These are phyloP conservation scores for Sesbania bispinosa DNA, from an alignment of 306 rosid species.

Conservation along the genomic window DNA sequence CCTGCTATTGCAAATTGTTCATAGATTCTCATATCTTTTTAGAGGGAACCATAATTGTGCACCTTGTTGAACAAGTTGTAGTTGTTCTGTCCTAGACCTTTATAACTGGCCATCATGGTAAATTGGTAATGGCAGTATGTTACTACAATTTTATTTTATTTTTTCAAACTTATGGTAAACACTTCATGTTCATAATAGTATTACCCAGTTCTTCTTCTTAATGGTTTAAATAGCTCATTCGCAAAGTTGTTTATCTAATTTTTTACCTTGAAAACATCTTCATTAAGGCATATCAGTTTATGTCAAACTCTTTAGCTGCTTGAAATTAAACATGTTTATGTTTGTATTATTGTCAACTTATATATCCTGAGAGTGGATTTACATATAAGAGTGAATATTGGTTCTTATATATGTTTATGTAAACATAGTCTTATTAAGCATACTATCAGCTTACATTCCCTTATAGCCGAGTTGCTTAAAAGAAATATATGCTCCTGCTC, in stretches of 20 bases:
- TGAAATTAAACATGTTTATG: neutral
- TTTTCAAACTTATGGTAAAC: neutral
- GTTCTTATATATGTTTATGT: neutral
- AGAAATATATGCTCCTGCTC: neutral
- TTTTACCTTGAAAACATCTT: neutral
- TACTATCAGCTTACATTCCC: neutral
- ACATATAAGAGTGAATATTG: neutral
- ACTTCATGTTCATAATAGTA: no score
- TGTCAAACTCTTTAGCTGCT: neutral
- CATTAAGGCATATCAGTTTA: neutral
- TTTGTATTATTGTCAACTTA: neutral
- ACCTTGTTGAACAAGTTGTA: neutral
- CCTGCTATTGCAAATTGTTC: neutral
- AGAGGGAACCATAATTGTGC: neutral
- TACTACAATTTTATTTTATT: neutral
- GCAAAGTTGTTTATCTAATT: neutral
- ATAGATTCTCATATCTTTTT: neutral
- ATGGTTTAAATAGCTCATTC: neutral
- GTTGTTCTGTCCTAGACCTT: neutral
- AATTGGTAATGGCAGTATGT: neutral
- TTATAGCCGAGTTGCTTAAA: neutral
- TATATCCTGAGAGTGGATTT: slow-evolving; percentile 4
- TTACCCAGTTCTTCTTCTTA: neutral
- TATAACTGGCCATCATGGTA: neutral
- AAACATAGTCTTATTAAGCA: neutral